Conservation (phyloP, 2,329 filamentous ascomycete species). For the Dryadomyces sulphureus region DNA sequence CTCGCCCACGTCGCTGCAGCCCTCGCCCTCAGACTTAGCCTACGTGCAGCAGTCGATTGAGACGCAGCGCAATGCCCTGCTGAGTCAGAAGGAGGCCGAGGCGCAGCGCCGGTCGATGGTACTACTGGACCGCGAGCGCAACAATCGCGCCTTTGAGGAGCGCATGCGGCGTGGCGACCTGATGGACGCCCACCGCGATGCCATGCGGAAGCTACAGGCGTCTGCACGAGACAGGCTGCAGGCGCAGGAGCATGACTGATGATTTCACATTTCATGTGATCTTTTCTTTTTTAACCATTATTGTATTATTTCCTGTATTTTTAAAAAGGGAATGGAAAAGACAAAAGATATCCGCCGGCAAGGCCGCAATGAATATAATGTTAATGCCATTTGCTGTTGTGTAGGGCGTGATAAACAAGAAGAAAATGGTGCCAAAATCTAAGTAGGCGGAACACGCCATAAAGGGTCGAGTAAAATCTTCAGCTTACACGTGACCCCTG, state of each 20-base stretch:
- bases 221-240: not conserved
- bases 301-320: no score
- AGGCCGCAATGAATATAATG: no score
- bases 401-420: no score
- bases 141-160: conserved; percentile 52
- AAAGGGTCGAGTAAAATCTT: no score
- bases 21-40: conserved; percentile 11
- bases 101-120: conserved; percentile 44
- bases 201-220: conserved; percentile 64
- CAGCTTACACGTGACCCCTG: no score
- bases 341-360: no score
- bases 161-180: conserved; percentile 64
- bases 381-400: no score
- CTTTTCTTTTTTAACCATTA: not conserved
- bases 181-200: conserved; percentile 62
- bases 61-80: conserved; percentile 37
- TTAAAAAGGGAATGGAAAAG: no score
- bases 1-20: conserved; percentile 8
- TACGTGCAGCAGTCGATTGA: conserved; percentile 34
- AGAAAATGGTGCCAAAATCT: no score
- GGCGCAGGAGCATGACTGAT: not conserved
- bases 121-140: conserved; percentile 38
- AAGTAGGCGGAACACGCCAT: no score
- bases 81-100: conserved; percentile 49
- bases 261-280: not conserved